Percentiles rank a stretch among this genome's conserved stretches.
phyloP scores from a whole-genome alignment of 2,329 filamentous ascomycete species.

The Myriosclerotinia curreyana region DNA sequence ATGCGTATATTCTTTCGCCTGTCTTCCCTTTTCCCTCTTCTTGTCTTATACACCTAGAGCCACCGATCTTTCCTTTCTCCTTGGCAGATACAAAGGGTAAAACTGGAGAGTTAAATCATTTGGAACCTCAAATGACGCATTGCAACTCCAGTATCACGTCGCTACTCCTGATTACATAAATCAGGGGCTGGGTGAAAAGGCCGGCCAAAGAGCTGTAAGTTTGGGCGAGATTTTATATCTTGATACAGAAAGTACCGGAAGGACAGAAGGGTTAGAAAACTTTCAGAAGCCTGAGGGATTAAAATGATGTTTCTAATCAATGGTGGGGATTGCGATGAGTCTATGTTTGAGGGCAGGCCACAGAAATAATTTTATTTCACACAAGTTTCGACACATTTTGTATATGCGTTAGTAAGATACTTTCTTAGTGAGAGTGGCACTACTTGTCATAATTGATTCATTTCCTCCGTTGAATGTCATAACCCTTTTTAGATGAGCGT shows the following conservation, averaged over 20 bases:
- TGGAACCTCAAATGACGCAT: not conserved
- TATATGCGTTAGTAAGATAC: too few species aligned
- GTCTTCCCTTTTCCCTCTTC: not conserved
- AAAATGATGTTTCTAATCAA: not conserved
- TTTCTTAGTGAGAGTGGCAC: too few species aligned
- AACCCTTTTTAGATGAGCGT: too few species aligned
- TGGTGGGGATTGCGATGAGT: not conserved
- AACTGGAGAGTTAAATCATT: not conserved
- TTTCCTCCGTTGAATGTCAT: too few species aligned
- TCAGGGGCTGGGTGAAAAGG: constrained; percentile 49
- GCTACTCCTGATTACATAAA: constrained; percentile 52
- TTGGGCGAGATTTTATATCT: constrained; percentile 52
- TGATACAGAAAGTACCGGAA: constrained; percentile 46
- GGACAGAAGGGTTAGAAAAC: constrained; percentile 38
- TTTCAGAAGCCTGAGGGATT: not conserved
- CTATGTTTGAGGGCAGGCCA: too few species aligned
- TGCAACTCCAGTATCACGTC: constrained; percentile 45
- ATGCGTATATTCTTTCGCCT: not conserved
- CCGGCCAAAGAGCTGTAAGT: constrained; percentile 48
- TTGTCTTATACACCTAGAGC: not conserved
- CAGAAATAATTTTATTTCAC: too few species aligned
- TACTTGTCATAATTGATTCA: too few species aligned
- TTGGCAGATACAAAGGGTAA: not conserved
- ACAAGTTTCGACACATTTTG: too few species aligned
- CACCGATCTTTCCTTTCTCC: not conserved